Base-by-base conservation (phyloP, 768 basidiomycete species). In the Sarcomyxa edulis region DNA sequence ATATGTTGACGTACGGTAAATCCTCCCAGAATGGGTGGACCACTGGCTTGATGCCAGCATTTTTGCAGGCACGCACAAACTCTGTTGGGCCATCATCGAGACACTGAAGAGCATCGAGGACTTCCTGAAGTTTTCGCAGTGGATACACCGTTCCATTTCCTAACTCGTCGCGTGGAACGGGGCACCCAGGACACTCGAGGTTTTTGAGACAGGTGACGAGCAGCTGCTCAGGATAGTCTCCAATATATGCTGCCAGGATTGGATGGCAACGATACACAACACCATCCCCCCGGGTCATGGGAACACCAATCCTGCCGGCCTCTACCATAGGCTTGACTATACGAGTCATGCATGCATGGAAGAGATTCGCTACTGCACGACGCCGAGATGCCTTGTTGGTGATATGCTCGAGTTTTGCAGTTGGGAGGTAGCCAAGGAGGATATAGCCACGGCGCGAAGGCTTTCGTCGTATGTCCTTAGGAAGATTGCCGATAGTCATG, bases 191-290 rank as follows among this genome's bases (percentile, higher is more conserved):
- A 37, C 61, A 65, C 4, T 59, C 46, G 1, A 52, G 51, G 5
- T 31, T 48, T 11, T 58, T 56, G 11, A 45, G 42, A 24, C 48
- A 39, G 0, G 62, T 57, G 0, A 63, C 56, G 0, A 72, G 58
- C 10, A 62, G 52, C 39, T 74, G 71, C 42, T 74, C 69, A 0
- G 71, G 71, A 40, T 70, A 64, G 47, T 72, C 66, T 0, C 60
- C 60, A 6, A 64, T 46, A 42, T 60, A 63, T 0, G 51, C 48
- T 0, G 70, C 67, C 1, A 74, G 42, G 26, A 75, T 63, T 0
- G 68, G 68, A 42, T 61, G 55, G 8, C 57, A 42, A 1, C 48
- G 53, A 0, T 59, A 52, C 0, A 56, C 18, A 0, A 42, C 5
- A 0, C 69, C 62, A 53, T 72, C 65, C 0, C 64, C 63, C 42